Conservation (phyloP, 305 asterid species). For the Solanum aculeatissimum region DNA sequence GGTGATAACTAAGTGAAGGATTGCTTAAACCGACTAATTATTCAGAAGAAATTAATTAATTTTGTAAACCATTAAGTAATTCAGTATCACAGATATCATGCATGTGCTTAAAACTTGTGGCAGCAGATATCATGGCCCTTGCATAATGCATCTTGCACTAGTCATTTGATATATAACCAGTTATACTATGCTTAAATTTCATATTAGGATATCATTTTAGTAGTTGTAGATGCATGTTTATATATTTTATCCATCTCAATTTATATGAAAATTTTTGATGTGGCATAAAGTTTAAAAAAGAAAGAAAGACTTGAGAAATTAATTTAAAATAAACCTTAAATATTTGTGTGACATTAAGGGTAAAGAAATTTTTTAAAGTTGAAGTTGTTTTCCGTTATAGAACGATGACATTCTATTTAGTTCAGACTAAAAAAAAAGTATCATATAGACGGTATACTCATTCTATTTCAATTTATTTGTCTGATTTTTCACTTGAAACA, state of each 20-base stretch:
- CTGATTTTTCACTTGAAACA: no score
- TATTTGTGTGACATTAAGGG: no score
- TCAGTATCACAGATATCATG: neutral
- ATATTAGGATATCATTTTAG: neutral
- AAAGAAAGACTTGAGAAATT: neutral
- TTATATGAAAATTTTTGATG: neutral
- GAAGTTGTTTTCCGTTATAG: no score
- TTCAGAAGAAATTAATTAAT: neutral
- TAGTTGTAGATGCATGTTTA: neutral
- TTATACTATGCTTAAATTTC: neutral
- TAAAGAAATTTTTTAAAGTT: neutral
- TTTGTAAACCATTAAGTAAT: neutral
- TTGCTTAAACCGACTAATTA: neutral
- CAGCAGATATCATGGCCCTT: conserved; percentile 11
- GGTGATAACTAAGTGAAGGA: neutral
- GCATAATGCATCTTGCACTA: neutral
- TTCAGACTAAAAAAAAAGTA: no score
- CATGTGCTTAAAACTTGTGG: neutral
- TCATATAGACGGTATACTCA: no score
- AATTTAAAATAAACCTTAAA: no score
- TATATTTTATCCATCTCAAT: neutral
- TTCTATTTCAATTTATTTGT: no score
- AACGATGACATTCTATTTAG: no score
- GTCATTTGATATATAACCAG: neutral
- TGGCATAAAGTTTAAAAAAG: neutral